Evolutionary conservation across 2,329 filamentous ascomycete genomes (phyloP).

Genomic region (Trichoderma brevicompactum): DNA sequence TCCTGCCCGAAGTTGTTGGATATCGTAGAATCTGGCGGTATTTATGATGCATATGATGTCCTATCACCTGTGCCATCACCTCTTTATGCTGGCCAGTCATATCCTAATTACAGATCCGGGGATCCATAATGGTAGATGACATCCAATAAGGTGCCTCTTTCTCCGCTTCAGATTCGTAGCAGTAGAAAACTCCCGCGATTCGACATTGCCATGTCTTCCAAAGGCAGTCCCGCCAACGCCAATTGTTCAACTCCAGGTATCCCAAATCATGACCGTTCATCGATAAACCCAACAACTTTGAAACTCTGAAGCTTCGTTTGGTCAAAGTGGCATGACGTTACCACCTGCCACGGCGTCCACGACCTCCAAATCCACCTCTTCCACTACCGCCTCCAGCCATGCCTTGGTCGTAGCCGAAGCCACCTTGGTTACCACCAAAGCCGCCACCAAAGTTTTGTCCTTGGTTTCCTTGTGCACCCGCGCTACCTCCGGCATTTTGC

Average conservation of each 20-base stretch:
- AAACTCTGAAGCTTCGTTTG: background rate
- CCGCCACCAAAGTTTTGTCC: constrained; percentile 57
- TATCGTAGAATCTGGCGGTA: background rate
- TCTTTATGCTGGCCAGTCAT: background rate
- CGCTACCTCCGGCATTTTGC: constrained; percentile 52
- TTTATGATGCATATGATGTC: background rate
- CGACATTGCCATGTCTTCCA: background rate
- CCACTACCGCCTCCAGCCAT: constrained; percentile 49
- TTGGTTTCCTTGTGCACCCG: constrained; percentile 54
- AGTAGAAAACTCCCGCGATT: background rate
- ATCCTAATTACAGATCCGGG: background rate
- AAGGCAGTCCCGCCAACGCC: constrained; percentile 8
- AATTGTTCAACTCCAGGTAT: background rate
- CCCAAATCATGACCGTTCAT: background rate
- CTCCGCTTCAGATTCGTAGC: no score
- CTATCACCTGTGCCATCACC: background rate
- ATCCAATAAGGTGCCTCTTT: background rate
- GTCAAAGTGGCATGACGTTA: constrained; percentile 16
- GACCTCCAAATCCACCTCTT: constrained; percentile 36
- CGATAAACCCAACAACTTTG: background rate
- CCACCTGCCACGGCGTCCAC: constrained; percentile 41
- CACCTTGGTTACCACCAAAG: constrained; percentile 58
- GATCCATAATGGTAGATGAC: background rate
- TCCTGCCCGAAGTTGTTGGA: background rate
- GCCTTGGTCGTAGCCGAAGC: constrained; percentile 55